Base-by-base conservation (phyloP, 192 early-diverging fungal genomes). In the Mortierella antarctica region DNA sequence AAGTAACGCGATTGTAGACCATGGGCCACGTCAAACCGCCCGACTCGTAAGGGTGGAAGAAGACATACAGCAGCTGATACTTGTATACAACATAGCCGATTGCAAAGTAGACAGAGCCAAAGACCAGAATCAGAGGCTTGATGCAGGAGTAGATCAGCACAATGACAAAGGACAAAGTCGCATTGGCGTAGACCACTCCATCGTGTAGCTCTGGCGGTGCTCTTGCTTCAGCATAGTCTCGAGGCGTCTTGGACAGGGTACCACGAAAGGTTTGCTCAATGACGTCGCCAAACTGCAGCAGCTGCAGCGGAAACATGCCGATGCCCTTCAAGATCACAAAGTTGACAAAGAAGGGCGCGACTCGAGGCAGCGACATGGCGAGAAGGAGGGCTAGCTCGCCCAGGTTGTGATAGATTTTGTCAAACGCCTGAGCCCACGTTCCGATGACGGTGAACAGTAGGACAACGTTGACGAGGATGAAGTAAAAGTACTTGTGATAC, bases 341-440 rank as follows among this genome's bases (percentile, higher is more conserved):
- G 12, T 93, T 93, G 47, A 93, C 87, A 82, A 94, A 95, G 77
- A 93, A 94, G 41, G 93, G 93, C 45, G 93, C 87, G 46, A 93
- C 89, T 3, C 88, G 75, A 4, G 93, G 91, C 20, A 95, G 82
- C 6, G 84, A 91, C 0, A 82, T 85, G 17, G 94, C 94, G 51
- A 95, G 76, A 11, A 85, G 82, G 51, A 89, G 83, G 59, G 91
- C 83, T 2, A 93, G 79, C 12, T 89, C 85, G 6, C 86, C 87
- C 1, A 92, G 88, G 65, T 89, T 83, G 48, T 92, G 88, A 41
- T 91, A 76, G 5, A 93, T 89, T 39, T 93, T 87, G 46, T 85
- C 78, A 41, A 93, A 53, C 20, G 89, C 79, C 62, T 89, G 89
- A 69, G 87, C 89, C 42, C 91, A 81, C 2, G 94, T 90, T 50